These are phyloP conservation scores for Parachaetomium inaequale DNA, from an alignment of 495 filamentous ascomycete genomes.

Conservation along the genomic window DNA sequence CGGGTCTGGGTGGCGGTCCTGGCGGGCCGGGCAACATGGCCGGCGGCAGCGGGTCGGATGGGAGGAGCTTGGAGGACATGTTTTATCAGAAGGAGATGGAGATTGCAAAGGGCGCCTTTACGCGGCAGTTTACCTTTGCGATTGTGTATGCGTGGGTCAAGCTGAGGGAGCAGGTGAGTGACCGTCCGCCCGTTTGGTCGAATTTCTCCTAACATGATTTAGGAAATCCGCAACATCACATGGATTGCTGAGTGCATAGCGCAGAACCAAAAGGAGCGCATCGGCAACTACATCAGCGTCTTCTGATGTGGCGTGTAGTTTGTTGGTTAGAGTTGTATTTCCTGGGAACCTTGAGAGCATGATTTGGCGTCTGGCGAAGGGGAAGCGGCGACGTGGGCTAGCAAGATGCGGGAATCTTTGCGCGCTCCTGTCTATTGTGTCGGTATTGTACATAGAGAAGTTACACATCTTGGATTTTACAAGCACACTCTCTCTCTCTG, in stretches of 20 bases:
- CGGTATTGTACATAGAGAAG: conserved; percentile 38
- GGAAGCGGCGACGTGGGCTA: conserved; percentile 5
- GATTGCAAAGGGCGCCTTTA: conserved; percentile 90
- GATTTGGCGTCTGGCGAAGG: conserved; percentile 29
- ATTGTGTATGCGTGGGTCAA: conserved; percentile 99
- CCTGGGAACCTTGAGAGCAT: conserved; percentile 18
- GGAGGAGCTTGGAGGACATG: conserved; percentile 90
- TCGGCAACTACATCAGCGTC: conserved; percentile 97
- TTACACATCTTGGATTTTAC: conserved; percentile 24
- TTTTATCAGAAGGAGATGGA: conserved; percentile 99
- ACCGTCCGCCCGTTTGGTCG: not conserved
- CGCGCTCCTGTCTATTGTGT: conserved; percentile 17
- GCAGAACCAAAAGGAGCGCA: conserved; percentile 98
- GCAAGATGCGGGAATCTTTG: conserved; percentile 10
- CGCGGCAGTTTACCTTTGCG: conserved; percentile 89
- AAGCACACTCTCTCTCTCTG: not conserved
- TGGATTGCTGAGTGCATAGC: conserved; percentile 99
- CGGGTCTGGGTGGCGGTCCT: conserved; percentile 73
- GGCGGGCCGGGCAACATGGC: conserved; percentile 78
- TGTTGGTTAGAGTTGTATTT: conserved; percentile 30
- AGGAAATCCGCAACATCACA: conserved; percentile 99
- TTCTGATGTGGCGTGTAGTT: conserved; percentile 48
- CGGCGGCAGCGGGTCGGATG: conserved; percentile 68
- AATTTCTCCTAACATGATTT: not conserved
- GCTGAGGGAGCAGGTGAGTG: conserved; percentile 86